Conservation (phyloP, 371 early-diverging fungal species). For the Syncephalis plumigaleata region DNA sequence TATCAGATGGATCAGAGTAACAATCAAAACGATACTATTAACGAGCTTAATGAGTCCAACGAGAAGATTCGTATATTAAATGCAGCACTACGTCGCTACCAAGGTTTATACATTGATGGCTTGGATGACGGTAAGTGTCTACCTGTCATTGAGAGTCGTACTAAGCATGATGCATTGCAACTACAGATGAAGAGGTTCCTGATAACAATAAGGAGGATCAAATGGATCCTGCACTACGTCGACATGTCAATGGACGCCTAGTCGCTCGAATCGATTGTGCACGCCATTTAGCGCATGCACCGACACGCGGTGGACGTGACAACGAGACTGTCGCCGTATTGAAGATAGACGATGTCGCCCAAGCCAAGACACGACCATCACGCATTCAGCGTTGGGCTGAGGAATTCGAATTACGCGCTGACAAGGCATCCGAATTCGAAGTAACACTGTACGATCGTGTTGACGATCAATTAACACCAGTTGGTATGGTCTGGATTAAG, state of each 20-base stretch:
- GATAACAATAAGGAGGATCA: constrained; percentile 17
- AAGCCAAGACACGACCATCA: constrained; percentile 50
- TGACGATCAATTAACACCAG: constrained; percentile 34
- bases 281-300: constrained; percentile 43
- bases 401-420: constrained; percentile 61
- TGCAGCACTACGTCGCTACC: constrained; percentile 67
- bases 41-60: constrained; percentile 48
- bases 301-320: constrained; percentile 28
- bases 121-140: constrained; percentile 45
- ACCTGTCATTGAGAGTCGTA: neutral
- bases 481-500: constrained; percentile 70
- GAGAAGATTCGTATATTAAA: constrained; percentile 65
- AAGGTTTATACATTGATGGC: constrained; percentile 59
- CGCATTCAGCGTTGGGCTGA: constrained; percentile 64
- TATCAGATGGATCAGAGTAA: constrained; percentile 26
- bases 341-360: constrained; percentile 63
- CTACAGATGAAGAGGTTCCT: neutral
- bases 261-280: constrained; percentile 45
- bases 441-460: constrained; percentile 56
- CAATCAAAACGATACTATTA: constrained; percentile 36
- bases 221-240: constrained; percentile 41
- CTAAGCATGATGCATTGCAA: neutral
- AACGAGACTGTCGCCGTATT: constrained; percentile 46
- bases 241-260: constrained; percentile 55
- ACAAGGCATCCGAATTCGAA: constrained; percentile 85